Evolutionary conservation across 2,329 filamentous ascomycete species (phyloP).

Genomic region (Cadophora gregata): DNA sequence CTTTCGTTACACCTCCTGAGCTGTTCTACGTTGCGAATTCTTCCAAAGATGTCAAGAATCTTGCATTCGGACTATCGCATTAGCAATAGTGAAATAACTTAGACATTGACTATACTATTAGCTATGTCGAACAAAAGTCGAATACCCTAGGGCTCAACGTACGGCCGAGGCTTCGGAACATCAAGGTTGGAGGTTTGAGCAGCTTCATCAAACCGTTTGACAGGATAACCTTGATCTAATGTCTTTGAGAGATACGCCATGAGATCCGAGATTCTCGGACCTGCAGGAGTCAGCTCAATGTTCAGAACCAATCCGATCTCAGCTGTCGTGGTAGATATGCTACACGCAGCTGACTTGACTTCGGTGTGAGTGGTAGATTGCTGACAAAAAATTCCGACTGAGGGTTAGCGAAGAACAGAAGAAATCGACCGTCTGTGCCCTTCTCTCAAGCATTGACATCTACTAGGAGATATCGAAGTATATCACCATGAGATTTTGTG

Average conservation of each 20-base stretch:
- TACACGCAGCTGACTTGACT: neutral
- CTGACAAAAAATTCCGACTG: too few relatives aligned
- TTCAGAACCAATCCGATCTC: neutral
- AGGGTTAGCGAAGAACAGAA: too few relatives aligned
- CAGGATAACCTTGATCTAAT: neutral
- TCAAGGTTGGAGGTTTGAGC: neutral
- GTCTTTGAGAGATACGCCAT: neutral
- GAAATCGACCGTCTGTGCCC: too few relatives aligned
- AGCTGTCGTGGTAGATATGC: neutral
- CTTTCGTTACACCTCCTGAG: neutral
- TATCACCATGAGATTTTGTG: too few relatives aligned
- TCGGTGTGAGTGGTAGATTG: neutral
- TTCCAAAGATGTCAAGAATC: too few relatives aligned
- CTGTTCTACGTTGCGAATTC: neutral
- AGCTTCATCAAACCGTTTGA: neutral
- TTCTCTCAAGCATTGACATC: too few relatives aligned
- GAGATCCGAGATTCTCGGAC: neutral
- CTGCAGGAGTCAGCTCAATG: neutral
- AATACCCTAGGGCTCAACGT: neutral
- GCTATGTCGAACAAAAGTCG: too few relatives aligned
- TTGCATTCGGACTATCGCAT: too few relatives aligned
- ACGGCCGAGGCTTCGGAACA: neutral
- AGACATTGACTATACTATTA: too few relatives aligned
- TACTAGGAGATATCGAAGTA: too few relatives aligned
- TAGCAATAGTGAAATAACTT: neutral